Percentiles rank a stretch among this genome's conserved stretches.
Evolutionary conservation across 305 asterid genomes (phyloP).

Genomic region (Solanum hybrid): DNA sequence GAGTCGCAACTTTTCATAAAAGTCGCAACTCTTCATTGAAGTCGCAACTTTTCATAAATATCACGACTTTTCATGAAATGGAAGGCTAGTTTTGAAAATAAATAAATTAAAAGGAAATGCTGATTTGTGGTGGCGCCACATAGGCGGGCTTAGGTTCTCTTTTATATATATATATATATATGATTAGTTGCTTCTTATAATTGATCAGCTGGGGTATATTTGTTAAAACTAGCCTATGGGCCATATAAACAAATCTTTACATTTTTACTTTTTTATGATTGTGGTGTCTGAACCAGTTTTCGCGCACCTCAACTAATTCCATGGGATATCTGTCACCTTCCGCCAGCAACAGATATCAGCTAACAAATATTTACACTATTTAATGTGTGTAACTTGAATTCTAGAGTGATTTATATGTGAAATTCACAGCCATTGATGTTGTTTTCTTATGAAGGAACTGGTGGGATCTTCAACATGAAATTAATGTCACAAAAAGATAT

Average conservation of each 20-base stretch:
- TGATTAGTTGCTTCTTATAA: not conserved
- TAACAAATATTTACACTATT: no score
- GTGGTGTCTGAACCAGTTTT: not conserved
- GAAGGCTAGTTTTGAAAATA: no score
- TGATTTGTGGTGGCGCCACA: no score
- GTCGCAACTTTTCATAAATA: no score
- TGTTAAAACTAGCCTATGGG: not conserved
- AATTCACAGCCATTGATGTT: not conserved
- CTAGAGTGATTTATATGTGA: not conserved
- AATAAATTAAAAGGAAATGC: no score
- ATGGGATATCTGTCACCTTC: not conserved
- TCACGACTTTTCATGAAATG: no score
- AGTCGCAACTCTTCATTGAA: no score
- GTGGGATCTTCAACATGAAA: slow-evolving; percentile 1
- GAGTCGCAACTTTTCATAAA: no score
- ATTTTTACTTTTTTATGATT: no score
- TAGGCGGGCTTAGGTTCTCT: no score
- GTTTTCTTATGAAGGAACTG: not conserved
- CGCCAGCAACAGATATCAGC: not conserved
- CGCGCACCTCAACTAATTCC: rapidly evolving
- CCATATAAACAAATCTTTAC: not conserved
- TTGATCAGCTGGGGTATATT: not conserved
- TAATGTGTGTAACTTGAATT: not conserved
- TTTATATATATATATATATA: no score
- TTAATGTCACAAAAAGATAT: not conserved